Percentiles rank a stretch among this genome's conserved stretches.
phyloP scores from a whole-genome alignment of 495 filamentous ascomycete species.

The Baudoinia panamericana region DNA sequence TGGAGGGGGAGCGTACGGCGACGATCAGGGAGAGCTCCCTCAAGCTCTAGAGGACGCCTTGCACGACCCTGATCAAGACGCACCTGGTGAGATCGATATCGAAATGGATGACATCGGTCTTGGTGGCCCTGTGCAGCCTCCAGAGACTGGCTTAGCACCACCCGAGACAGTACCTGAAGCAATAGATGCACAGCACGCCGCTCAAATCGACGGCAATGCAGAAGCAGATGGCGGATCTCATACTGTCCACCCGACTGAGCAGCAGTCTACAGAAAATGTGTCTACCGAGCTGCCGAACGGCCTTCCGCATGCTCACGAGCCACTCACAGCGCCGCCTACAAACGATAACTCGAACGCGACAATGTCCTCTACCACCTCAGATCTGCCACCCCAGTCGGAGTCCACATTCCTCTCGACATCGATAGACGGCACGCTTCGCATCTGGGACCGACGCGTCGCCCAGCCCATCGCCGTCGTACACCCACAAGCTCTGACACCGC shows the following conservation, averaged over 20 bases:
- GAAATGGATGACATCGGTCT: conserved; percentile 31
- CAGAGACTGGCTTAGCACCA: background rate
- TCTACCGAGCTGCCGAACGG: conserved; percentile 6
- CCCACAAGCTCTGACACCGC: conserved; percentile 58
- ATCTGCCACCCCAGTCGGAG: conserved; percentile 34
- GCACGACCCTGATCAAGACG: conserved; percentile 34
- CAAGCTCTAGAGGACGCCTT: conserved; percentile 52
- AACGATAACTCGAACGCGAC: conserved; percentile 1
- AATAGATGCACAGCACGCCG: background rate
- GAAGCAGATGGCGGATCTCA: background rate
- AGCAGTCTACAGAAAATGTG: background rate
- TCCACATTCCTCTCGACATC: conserved; percentile 76
- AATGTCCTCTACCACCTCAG: conserved; percentile 7
- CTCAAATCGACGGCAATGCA: background rate
- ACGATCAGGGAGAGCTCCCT: conserved; percentile 70
- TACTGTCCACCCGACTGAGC: no score
- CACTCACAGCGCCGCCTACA: conserved; percentile 13
- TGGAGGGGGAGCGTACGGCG: conserved; percentile 20
- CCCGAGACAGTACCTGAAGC: background rate
- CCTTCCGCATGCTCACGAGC: conserved; percentile 11
- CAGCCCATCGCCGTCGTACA: conserved; percentile 66
- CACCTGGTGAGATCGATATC: conserved; percentile 37
- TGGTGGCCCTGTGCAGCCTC: conserved; percentile 28
- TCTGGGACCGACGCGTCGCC: conserved; percentile 79
- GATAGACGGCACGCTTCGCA: conserved; percentile 72